Evolutionary conservation across 495 filamentous ascomycete genomes (phyloP).

Genomic region (Aspergillus nidulans): DNA sequence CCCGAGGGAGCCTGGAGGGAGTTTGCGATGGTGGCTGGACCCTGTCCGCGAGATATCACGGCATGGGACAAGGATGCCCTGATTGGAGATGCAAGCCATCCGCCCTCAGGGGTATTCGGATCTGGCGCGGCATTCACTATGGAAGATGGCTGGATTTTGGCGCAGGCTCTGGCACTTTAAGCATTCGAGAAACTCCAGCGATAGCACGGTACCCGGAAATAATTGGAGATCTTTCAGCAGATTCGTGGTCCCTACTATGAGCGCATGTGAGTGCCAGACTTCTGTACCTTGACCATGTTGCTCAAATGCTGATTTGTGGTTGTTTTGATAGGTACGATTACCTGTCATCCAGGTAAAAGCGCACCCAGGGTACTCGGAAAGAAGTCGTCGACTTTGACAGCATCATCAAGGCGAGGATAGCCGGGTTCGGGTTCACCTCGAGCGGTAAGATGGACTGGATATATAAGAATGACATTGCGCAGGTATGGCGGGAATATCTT

Average conservation of each 20-base stretch:
- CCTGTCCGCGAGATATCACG: slow-evolving; percentile 28
- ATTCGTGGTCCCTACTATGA: slow-evolving; percentile 45
- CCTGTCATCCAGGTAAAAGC: neutral
- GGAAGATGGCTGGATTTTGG: slow-evolving; percentile 47
- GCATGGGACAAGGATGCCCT: slow-evolving; percentile 45
- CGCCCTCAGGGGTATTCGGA: slow-evolving; percentile 44
- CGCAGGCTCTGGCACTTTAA: slow-evolving; percentile 31
- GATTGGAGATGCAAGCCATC: slow-evolving; percentile 47
- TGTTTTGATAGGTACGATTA: neutral
- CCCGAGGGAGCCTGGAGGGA: neutral
- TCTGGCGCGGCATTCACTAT: slow-evolving; percentile 49
- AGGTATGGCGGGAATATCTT: slow-evolving; percentile 32
- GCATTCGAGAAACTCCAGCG: slow-evolving; percentile 11
- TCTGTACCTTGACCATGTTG: neutral
- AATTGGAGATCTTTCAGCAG: slow-evolving; percentile 37
- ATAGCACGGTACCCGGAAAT: slow-evolving; percentile 23
- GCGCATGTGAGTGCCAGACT: neutral
- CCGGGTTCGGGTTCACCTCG: slow-evolving; percentile 7
- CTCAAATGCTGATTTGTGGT: neutral
- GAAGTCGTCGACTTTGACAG: slow-evolving; percentile 24
- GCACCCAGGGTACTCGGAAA: neutral
- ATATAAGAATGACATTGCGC: slow-evolving; percentile 41
- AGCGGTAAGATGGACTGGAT: slow-evolving; percentile 33
- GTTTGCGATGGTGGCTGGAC: neutral
- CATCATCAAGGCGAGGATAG: slow-evolving; percentile 28